Percentiles rank a stretch among this genome's conserved stretches.
phyloP scores from a whole-genome alignment of 176 grass and related monocot species.

The Puccinellia tenuiflora region DNA sequence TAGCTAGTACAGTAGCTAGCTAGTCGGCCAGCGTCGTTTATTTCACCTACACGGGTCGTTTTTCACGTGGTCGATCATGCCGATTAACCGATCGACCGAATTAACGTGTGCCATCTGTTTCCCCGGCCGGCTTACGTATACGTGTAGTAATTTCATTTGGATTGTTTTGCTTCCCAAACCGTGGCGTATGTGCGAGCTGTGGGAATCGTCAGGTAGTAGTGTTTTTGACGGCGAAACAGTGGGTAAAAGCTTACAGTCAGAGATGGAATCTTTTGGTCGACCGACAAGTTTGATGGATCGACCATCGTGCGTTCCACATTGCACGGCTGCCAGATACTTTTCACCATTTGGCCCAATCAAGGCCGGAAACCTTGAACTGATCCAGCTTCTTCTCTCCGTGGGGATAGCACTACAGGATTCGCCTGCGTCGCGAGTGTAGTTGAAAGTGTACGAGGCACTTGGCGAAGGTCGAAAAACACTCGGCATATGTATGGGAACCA shows the following conservation, averaged over 20 bases:
- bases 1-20: neutral
- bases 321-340: neutral
- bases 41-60: slow-evolving; percentile 1
- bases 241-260: neutral
- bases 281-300: slow-evolving; percentile 16
- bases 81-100: neutral
- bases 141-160: neutral
- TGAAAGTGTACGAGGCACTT: too few species aligned
- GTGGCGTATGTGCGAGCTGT: neutral
- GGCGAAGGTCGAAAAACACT: too few species aligned
- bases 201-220: neutral
- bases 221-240: neutral
- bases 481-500: too few species aligned
- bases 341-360: neutral
- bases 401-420: too few species aligned
- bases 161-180: neutral
- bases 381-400: neutral
- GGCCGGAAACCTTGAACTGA: slow-evolving; percentile 4
- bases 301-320: neutral
- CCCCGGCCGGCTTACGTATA: neutral
- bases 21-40: neutral
- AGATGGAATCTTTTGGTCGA: neutral
- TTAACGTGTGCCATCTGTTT: neutral
- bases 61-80: slow-evolving; percentile 1
- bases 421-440: too few species aligned